Evolutionary conservation across 1,284 basidiomycete species (phyloP).

Genomic region (Rugosomyces carneus): DNA sequence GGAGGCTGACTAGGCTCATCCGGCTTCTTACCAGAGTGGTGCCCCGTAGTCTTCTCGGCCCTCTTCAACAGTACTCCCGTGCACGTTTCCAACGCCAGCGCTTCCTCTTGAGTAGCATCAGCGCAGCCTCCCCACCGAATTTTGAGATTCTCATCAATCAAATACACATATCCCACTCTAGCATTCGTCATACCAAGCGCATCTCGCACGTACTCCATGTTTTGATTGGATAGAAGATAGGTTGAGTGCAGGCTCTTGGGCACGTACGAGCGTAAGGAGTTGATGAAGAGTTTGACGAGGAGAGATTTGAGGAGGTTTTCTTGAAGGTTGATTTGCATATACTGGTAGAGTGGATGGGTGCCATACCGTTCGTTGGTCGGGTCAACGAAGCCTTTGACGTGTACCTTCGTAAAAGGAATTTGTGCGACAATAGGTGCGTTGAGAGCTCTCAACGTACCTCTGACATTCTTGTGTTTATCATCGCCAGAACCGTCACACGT

Average conservation of each 20-base stretch:
- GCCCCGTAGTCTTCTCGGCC: slow-evolving; percentile 23
- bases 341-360: slow-evolving; percentile 68
- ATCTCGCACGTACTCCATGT: slow-evolving; percentile 76
- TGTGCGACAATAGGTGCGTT: background rate
- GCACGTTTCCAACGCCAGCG: slow-evolving; percentile 66
- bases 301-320: slow-evolving; percentile 88
- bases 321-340: slow-evolving; percentile 79
- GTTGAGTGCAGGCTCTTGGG: slow-evolving; percentile 63
- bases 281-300: slow-evolving; percentile 80
- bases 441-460: slow-evolving; percentile 52
- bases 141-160: slow-evolving; percentile 80
- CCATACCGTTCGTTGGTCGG: slow-evolving; percentile 59
- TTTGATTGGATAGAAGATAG: slow-evolving; percentile 80
- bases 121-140: slow-evolving; percentile 94
- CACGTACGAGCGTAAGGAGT: slow-evolving; percentile 62
- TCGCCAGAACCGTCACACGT: slow-evolving; percentile 73
- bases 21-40: slow-evolving; percentile 2
- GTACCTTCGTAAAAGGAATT: slow-evolving; percentile 49
- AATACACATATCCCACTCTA: slow-evolving; percentile 89
- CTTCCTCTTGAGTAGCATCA: slow-evolving; percentile 74
- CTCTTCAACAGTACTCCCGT: slow-evolving; percentile 69
- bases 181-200: slow-evolving; percentile 86
- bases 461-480: slow-evolving; percentile 81
- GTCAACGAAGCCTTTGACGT: slow-evolving; percentile 70
- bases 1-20: background rate